Evolutionary conservation across 2,329 filamentous ascomycete species (phyloP).

Genomic region (Biscogniauxia marginata): DNA sequence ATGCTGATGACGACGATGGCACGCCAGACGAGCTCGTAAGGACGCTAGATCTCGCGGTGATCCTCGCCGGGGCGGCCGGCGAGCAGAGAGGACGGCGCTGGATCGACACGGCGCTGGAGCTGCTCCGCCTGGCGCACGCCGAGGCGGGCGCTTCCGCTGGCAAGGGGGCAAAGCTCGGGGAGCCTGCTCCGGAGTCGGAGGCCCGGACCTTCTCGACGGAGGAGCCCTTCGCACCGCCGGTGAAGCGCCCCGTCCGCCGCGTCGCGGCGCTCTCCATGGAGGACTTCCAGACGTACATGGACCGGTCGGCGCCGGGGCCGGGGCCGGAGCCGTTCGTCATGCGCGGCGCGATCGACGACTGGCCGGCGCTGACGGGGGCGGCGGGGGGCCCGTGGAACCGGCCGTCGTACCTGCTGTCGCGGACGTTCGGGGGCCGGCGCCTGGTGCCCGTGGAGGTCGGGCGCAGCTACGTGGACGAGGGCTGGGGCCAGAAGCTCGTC

Average conservation of each 20-base stretch:
- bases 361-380: slow-evolving; percentile 72
- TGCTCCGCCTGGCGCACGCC: slow-evolving; percentile 32
- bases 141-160: slow-evolving; percentile 1
- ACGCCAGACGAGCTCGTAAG: slow-evolving; percentile 58
- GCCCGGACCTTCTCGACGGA: slow-evolving; percentile 31
- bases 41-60: slow-evolving; percentile 71
- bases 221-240: slow-evolving; percentile 42
- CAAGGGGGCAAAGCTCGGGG: slow-evolving; percentile 19
- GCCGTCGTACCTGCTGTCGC: slow-evolving; percentile 70
- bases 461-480: slow-evolving; percentile 80
- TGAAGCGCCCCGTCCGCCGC: slow-evolving; percentile 42
- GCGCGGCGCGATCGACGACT: slow-evolving; percentile 60
- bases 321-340: slow-evolving; percentile 67
- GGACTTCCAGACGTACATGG: slow-evolving; percentile 62
- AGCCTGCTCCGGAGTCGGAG: not conserved
- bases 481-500: slow-evolving; percentile 81
- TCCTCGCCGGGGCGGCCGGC: slow-evolving; percentile 67
- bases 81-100: slow-evolving; percentile 46
- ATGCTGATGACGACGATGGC: slow-evolving; percentile 2
- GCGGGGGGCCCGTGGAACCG: slow-evolving; percentile 75
- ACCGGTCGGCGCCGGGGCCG: slow-evolving; percentile 36
- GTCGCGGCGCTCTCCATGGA: slow-evolving; percentile 51
- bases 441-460: slow-evolving; percentile 87
- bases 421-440: slow-evolving; percentile 72
- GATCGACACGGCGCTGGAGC: slow-evolving; percentile 50